Evolutionary conservation across 1,139 yeast species (phyloP), one percentile per base, ranked within the genome.

Genomic region (Saccharomyces pastorianus): DNA sequence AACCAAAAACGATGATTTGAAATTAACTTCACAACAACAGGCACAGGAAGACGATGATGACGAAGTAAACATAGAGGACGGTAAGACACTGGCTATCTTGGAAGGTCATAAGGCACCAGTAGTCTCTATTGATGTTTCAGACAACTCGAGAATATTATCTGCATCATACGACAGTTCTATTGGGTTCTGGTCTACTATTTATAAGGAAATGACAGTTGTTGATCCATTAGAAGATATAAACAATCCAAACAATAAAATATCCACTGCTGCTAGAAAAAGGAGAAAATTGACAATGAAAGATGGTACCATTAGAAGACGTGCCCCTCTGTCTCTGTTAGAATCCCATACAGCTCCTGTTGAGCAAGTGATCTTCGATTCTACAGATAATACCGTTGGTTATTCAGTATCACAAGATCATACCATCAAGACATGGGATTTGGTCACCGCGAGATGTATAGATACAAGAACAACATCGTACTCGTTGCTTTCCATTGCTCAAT

Each of bases 331-430:
- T 1, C 74, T 90, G 41, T 75, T 91, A 59, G 87, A 85, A 64
- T 86, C 95, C 23, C 98, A 93, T 68, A 70, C 80, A 23, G 89
- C 84, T 47, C 96, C 97, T 4, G 97, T 90, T 20, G 95, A 90
- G 65, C 95, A 81, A 42, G 87, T 88, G 17, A 76, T 81, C 17
- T 89, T 90, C 68, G 96, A 88, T 64, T 69, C 76, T 6, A 72
- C 74, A 31, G 98, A 93, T 68, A 61, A 78, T 46, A 79, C 95
- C 0, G 96, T 91, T 6, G 96, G 85, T 14, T 93, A 93, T 72
- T 89, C 98, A 0, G 96, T 88, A 1, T 87, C 97, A 3, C 97
- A 90, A 70, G 98, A 93, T 73, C 99, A 93, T 69, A 83, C 96
- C 1, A 83, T 93, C 60, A 87, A 88, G 65, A 93, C 99, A 0